Evolutionary conservation across 2,329 filamentous ascomycete species (phyloP), one percentile per base, ranked within the genome.

Genomic region (Cordyceps pruinosa): DNA sequence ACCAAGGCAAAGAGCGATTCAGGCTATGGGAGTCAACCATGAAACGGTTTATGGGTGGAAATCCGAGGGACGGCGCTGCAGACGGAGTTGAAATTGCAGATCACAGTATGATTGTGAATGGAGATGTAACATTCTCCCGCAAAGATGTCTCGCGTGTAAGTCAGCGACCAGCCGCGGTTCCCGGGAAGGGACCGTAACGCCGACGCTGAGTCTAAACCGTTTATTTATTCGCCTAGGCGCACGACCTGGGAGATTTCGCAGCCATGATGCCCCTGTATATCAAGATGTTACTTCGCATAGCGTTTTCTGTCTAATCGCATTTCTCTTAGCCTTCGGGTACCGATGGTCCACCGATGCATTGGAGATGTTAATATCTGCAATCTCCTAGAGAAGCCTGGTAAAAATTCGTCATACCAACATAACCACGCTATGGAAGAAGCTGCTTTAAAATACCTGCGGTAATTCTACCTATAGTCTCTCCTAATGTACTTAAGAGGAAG

Each of bases 61-160:
- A 70, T 56, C 58, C 63, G 39, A 63, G 64, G 37, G 64, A 68
- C 53, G 64, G 71, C 56, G 60, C 69, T 32, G 68, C 69, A 15
- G 72, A 72, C 28, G 67, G 74, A 42, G 68, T 73, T 19, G 81
- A 85, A 61, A 81, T 80, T 63, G 80, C 82, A 2, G 83, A 86
- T 58, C 77, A 83, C 62, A 85, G 82, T 65, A 84, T 85, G 74
- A 82, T 86, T 67, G 83, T 86, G 34, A 84, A 86, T 61, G 76
- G 80, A 2, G 79, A 82, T 26, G 73, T 73, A 53, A 68, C 70
- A 10, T 82, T 79, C 59, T 72, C 77, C 44, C 77, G 83, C 41
- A 80, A 80, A 60, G 80, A 82, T 60, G 67, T 81, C 10, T 75
- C 77, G 4, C 74, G 78, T 30, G 64, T 72, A n/a, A 74, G 73